These are phyloP conservation scores for Curvularia eragrostidis DNA, from an alignment of 2,329 filamentous ascomycete genomes.

Conservation along the genomic window DNA sequence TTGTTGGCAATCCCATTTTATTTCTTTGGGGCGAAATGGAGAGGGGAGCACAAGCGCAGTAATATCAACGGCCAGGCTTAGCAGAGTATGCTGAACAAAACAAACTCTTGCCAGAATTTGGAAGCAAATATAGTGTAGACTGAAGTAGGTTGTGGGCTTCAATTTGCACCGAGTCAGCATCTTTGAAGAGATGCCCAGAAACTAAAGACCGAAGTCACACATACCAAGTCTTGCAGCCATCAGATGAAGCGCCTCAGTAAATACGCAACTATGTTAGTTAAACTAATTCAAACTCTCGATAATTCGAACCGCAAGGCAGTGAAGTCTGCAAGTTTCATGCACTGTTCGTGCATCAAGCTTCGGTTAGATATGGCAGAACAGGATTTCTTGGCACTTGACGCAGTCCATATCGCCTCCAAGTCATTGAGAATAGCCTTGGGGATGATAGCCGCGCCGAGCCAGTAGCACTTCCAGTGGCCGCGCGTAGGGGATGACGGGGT, in stretches of 20 bases:
- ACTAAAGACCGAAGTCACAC: neutral
- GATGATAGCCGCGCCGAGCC: too few relatives aligned
- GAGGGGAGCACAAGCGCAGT: neutral
- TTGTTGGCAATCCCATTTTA: slow-evolving; percentile 8
- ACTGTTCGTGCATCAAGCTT: too few relatives aligned
- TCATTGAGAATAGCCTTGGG: too few relatives aligned
- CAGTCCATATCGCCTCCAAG: too few relatives aligned
- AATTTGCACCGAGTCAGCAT: neutral
- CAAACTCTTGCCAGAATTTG: neutral
- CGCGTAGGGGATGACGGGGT: too few relatives aligned
- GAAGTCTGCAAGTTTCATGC: too few relatives aligned
- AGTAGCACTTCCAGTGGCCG: neutral
- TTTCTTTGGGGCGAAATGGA: slow-evolving; percentile 11
- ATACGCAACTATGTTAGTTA: neutral
- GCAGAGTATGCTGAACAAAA: neutral
- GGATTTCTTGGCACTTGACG: too few relatives aligned
- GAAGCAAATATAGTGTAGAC: neutral
- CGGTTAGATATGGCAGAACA: too few relatives aligned
- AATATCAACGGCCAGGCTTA: neutral
- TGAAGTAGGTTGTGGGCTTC: neutral
- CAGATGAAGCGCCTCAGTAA: too few relatives aligned
- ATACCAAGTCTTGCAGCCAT: neutral
- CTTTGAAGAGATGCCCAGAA: neutral
- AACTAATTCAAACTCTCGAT: too few relatives aligned
- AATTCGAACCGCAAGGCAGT: too few relatives aligned